Percentiles rank a stretch among this genome's conserved stretches.
Conservation (phyloP, 192 early-diverging fungal genomes). For the Linnemannia exigua region DNA sequence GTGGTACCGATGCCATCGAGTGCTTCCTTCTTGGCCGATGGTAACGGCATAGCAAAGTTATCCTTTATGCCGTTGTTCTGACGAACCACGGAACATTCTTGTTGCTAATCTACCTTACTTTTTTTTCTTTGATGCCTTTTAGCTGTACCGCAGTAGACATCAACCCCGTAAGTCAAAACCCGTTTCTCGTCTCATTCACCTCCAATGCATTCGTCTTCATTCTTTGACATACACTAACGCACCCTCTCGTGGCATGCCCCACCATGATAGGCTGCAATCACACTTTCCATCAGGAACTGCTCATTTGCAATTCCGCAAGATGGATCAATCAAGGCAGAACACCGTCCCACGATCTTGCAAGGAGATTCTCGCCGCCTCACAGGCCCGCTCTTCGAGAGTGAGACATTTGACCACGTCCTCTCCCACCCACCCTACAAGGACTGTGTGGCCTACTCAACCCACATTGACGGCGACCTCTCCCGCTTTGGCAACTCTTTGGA, state of each 20-base stretch:
- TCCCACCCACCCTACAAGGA: constrained; percentile 98
- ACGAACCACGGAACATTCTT: background rate
- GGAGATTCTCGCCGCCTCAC: constrained; percentile 83
- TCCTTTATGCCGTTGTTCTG: background rate
- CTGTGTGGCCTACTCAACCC: constrained; percentile 87
- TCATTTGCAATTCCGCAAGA: constrained; percentile 82
- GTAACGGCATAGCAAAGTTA: constrained; percentile 23
- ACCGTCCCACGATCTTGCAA: constrained; percentile 85
- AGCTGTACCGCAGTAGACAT: constrained; percentile 89
- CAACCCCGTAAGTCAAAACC: constrained; percentile 73
- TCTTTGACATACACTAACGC: no score
- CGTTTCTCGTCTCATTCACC: background rate
- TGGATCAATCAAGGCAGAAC: constrained; percentile 75
- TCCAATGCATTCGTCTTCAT: no score
- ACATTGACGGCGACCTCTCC: constrained; percentile 91
- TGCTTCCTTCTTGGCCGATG: constrained; percentile 83
- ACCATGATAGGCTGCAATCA: constrained; percentile 74
- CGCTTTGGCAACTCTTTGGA: constrained; percentile 81
- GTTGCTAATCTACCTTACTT: background rate
- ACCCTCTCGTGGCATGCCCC: background rate
- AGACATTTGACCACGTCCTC: constrained; percentile 89
- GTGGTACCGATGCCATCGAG: constrained; percentile 94
- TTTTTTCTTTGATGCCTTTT: background rate
- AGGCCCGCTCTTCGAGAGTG: constrained; percentile 76
- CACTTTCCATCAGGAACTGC: constrained; percentile 88